phyloP scores from a whole-genome alignment of 2,329 filamentous ascomycete genomes.

The Penicillium crustosum region DNA sequence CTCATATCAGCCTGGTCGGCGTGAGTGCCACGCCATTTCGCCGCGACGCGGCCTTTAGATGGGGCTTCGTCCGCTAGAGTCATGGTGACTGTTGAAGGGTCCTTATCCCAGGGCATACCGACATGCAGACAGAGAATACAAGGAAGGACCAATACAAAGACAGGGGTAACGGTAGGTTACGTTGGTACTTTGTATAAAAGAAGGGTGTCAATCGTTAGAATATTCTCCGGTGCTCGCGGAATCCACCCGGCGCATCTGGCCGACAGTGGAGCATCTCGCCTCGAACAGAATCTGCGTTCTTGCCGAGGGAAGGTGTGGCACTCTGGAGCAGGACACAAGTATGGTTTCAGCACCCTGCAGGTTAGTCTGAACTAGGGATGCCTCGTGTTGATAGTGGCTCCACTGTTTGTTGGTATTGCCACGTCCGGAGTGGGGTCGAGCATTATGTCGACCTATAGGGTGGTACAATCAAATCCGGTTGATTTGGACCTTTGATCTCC shows the following conservation, averaged over 20 bases:
- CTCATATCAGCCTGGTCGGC: constrained; percentile 40
- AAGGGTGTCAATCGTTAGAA: not conserved
- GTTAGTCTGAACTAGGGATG: constrained; percentile 1
- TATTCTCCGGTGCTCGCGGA: not conserved
- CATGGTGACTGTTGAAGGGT: constrained; percentile 5
- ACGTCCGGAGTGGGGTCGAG: not conserved
- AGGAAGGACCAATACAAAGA: not conserved
- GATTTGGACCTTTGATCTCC: not conserved
- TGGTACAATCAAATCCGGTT: not conserved
- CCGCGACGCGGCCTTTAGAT: not conserved
- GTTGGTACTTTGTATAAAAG: not conserved
- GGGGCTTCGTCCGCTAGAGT: not conserved
- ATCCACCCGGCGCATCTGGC: not conserved
- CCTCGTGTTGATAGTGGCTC: constrained; percentile 4
- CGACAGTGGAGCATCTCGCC: not conserved
- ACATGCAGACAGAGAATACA: not conserved
- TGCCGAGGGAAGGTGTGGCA: not conserved
- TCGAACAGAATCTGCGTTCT: not conserved
- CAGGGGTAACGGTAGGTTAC: not conserved
- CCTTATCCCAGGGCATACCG: constrained; percentile 1
- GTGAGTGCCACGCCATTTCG: not conserved
- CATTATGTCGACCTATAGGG: too few relatives aligned
- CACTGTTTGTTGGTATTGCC: constrained; percentile 5
- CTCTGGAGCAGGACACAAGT: not conserved
- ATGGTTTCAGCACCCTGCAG: not conserved